Conservation (phyloP, 2,329 filamentous ascomycete species). For the Mycocentrospora acerina region DNA sequence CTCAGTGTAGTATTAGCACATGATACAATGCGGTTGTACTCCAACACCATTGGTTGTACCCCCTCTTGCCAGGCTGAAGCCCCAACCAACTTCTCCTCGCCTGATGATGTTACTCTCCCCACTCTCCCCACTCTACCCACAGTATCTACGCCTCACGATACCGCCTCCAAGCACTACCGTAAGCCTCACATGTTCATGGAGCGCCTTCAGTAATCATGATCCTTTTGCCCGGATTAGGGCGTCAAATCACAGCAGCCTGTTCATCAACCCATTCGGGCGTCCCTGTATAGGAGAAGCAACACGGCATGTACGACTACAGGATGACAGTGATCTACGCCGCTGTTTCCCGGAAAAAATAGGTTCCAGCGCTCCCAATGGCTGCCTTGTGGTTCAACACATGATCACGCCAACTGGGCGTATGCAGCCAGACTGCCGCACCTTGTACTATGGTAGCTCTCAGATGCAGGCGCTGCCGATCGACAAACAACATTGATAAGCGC, state of each 20-base stretch:
- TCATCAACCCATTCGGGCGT: too few species aligned
- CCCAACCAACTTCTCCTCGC: slow-evolving; percentile 12
- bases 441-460: too few species aligned
- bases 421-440: too few species aligned
- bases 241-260: slow-evolving; percentile 1
- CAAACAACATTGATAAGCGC: slow-evolving; percentile 11
- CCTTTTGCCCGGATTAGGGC: slow-evolving; percentile 1
- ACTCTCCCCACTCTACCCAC: too few species aligned
- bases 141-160: too few species aligned
- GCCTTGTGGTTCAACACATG: slow-evolving; percentile 10
- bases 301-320: slow-evolving; percentile 5
- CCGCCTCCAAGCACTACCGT: slow-evolving; percentile 3
- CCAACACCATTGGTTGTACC: slow-evolving; percentile 2
- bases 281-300: not conserved
- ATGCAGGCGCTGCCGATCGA: slow-evolving; percentile 10
- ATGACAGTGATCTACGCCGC: slow-evolving; percentile 11
- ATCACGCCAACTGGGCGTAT: too few species aligned
- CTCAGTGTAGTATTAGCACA: not conserved
- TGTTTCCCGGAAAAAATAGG: not conserved
- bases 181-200: slow-evolving; percentile 14
- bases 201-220: slow-evolving; percentile 2
- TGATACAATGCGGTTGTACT: slow-evolving; percentile 9
- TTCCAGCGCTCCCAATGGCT: slow-evolving; percentile 7
- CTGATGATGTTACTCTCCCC: slow-evolving; percentile 11
- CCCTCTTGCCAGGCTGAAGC: slow-evolving; percentile 6